A percentile compares a stretch with the other conserved stretches of the same genome.
phyloP scores from a whole-genome alignment of 2,329 filamentous ascomycete genomes.

The Aspergillus melleus region DNA sequence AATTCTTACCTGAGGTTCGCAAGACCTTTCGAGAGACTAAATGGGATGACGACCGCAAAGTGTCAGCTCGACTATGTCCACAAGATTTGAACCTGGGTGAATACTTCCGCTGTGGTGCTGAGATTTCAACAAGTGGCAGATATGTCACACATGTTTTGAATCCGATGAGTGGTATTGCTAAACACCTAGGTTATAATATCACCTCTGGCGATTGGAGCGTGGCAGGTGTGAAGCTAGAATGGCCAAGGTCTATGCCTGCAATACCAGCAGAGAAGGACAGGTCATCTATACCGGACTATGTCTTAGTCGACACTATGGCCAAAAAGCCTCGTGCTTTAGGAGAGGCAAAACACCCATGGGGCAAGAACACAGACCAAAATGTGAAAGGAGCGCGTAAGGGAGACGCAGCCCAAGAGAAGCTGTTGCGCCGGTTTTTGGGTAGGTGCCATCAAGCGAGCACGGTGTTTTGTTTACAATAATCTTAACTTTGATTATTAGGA shows the following conservation, averaged over 20 bases:
- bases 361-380: background rate
- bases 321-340: background rate
- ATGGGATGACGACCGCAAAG: background rate
- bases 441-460: background rate
- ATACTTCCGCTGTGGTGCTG: constrained; percentile 1
- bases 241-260: too few species aligned
- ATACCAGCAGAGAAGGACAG: too few species aligned
- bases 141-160: background rate
- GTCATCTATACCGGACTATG: constrained; percentile 2
- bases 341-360: constrained; percentile 4
- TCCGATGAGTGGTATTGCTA: background rate
- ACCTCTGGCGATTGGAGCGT: constrained; percentile 1
- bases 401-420: background rate
- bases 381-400: background rate
- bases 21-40: background rate
- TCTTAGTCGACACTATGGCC: background rate
- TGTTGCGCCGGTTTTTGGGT: background rate
- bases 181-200: background rate
- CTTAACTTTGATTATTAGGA: background rate
- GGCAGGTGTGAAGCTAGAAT: background rate
- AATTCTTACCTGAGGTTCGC: background rate
- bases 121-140: constrained; percentile 1
- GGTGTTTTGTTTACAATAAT: too few species aligned
- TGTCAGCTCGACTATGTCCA: background rate
- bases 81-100: background rate